Conservation (phyloP, 1,284 basidiomycete genomes). For the Fomitopsis palustris region DNA sequence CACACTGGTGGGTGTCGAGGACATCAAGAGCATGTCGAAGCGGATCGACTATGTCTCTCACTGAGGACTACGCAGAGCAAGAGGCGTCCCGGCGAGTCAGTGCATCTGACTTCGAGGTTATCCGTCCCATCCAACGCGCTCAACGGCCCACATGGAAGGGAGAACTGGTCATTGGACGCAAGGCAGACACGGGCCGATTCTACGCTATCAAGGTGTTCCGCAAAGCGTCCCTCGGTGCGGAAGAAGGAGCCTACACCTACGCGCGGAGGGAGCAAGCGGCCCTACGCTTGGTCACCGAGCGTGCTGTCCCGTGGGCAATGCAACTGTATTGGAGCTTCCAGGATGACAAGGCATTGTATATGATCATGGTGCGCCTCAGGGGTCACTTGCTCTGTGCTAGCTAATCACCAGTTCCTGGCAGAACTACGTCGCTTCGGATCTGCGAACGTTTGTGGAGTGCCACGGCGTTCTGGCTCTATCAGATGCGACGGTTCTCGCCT, state of each 20-base stretch:
- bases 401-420: constrained; percentile 1
- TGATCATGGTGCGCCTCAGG: constrained; percentile 42
- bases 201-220: constrained; percentile 63
- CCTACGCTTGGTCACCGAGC: constrained; percentile 50
- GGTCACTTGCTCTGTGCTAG: not conserved
- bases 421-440: constrained; percentile 17
- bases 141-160: not conserved
- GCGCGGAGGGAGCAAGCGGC: constrained; percentile 51
- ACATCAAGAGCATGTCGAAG: not conserved
- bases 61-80: not conserved
- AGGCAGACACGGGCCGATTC: constrained; percentile 27
- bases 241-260: constrained; percentile 35
- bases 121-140: constrained; percentile 6
- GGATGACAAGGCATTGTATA: constrained; percentile 57
- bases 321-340: constrained; percentile 64
- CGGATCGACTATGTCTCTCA: not conserved
- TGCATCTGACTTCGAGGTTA: constrained; percentile 20
- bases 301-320: constrained; percentile 57
- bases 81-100: constrained; percentile 1
- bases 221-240: constrained; percentile 52
- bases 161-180: constrained; percentile 16
- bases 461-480: constrained; percentile 16
- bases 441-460: constrained; percentile 12
- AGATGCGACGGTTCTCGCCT: constrained; percentile 17
- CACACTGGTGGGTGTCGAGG: not conserved